These are phyloP conservation scores for Candida piceae DNA, from an alignment of 805 yeast species.

Conservation along the genomic window DNA sequence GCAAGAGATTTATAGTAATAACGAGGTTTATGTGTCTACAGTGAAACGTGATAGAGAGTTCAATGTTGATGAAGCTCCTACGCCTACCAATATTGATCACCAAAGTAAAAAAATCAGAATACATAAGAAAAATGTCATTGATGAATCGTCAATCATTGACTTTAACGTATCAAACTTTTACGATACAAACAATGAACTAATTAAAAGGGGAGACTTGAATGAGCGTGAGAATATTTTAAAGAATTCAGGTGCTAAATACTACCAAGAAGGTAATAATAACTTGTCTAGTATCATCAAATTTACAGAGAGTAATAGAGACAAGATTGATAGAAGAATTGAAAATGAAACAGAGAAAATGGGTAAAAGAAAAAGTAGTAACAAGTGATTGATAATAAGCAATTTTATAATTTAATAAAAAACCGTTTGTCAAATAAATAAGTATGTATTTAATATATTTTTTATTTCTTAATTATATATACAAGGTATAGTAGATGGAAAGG, in stretches of 20 bases:
- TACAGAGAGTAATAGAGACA: conserved; percentile 25
- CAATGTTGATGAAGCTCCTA: background rate
- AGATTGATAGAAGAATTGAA: conserved; percentile 18
- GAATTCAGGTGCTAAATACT: conserved; percentile 21
- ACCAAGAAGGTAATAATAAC: conserved; percentile 29
- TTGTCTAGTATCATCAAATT: conserved; percentile 26
- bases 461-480: background rate
- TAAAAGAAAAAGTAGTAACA: background rate
- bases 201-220: conserved; percentile 31
- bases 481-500: background rate
- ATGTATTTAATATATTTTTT: too few species aligned
- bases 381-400: too few species aligned
- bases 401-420: too few species aligned
- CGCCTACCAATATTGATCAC: background rate
- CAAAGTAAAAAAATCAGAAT: conserved; percentile 2
- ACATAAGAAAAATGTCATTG: conserved; percentile 2
- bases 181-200: conserved; percentile 26
- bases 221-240: conserved; percentile 12
- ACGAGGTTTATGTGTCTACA: too few species aligned
- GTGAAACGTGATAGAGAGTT: conserved; percentile 6
- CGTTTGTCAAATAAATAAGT: too few species aligned
- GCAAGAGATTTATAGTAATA: conserved; percentile 1
- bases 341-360: conserved; percentile 10
- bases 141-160: conserved; percentile 27
- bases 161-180: conserved; percentile 36